phyloP scores from a whole-genome alignment of 2,329 filamentous ascomycete species.

The Shiraia sp. region DNA sequence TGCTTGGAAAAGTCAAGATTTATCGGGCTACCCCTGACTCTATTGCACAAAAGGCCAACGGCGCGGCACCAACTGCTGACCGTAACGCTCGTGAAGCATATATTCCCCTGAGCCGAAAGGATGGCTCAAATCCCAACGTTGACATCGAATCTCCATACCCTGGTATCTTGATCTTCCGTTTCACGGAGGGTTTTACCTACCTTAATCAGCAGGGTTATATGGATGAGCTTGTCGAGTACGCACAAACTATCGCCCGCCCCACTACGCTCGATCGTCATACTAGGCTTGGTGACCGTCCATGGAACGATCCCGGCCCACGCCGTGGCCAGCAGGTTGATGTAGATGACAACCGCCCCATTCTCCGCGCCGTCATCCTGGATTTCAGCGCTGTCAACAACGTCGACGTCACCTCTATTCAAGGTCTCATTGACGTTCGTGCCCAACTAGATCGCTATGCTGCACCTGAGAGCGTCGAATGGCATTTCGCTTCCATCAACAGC shows the following conservation, averaged over 20 bases:
- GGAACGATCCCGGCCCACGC: slow-evolving; percentile 88
- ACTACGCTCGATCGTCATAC: slow-evolving; percentile 70
- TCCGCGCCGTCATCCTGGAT: slow-evolving; percentile 91
- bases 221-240: slow-evolving; percentile 61
- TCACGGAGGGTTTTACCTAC: slow-evolving; percentile 95
- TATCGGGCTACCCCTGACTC: slow-evolving; percentile 83
- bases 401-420: slow-evolving; percentile 89
- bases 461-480: slow-evolving; percentile 88
- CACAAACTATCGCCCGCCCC: slow-evolving; percentile 68
- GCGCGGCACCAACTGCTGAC: slow-evolving; percentile 10
- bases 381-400: slow-evolving; percentile 93
- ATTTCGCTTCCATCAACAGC: slow-evolving; percentile 92
- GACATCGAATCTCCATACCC: slow-evolving; percentile 81
- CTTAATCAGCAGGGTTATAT: slow-evolving; percentile 90
- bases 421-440: slow-evolving; percentile 91
- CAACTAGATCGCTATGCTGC: slow-evolving; percentile 84
- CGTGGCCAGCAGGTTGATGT: slow-evolving; percentile 54
- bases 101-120: slow-evolving; percentile 80
- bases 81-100: slow-evolving; percentile 32
- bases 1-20: slow-evolving; percentile 76
- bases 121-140: slow-evolving; percentile 86
- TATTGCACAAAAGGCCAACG: slow-evolving; percentile 53
- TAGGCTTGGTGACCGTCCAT: slow-evolving; percentile 70
- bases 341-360: slow-evolving; percentile 63
- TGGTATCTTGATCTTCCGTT: slow-evolving; percentile 94